Evolutionary conservation across 2,329 filamentous ascomycete species (phyloP).

Genomic region (Cylindrodendrum hubeiense): DNA sequence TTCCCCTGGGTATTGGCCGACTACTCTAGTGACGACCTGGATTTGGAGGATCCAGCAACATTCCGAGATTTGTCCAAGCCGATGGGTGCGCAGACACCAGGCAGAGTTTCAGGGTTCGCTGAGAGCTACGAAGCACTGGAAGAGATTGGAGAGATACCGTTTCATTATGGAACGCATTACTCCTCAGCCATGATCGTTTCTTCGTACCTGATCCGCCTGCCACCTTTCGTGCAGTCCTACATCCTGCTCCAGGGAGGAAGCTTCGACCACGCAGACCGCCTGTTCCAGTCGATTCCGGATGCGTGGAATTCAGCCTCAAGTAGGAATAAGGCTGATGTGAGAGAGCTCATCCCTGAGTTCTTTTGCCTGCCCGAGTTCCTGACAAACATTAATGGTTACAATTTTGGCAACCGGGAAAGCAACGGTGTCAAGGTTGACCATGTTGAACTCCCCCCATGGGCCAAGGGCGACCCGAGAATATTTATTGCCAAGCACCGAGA

Average conservation of each 20-base stretch:
- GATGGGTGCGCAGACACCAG: conserved; percentile 89
- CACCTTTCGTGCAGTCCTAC: conserved; percentile 97
- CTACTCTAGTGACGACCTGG: conserved; percentile 93
- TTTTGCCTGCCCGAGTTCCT: conserved; percentile 97
- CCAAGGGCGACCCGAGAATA: conserved; percentile 93
- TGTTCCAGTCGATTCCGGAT: conserved; percentile 93
- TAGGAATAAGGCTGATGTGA: conserved; percentile 92
- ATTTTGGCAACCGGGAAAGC: conserved; percentile 90
- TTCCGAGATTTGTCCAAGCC: conserved; percentile 95
- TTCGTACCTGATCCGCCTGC: conserved; percentile 93
- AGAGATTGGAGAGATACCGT: conserved; percentile 92
- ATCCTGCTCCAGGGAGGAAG: conserved; percentile 93
- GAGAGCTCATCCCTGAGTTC: conserved; percentile 96
- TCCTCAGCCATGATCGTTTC: conserved; percentile 99
- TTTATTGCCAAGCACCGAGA: conserved; percentile 98
- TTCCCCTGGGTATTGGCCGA: conserved; percentile 98
- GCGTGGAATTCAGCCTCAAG: conserved; percentile 92
- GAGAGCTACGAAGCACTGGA: conserved; percentile 89
- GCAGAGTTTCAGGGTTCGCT: conserved; percentile 82
- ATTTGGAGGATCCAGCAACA: conserved; percentile 84
- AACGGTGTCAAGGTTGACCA: conserved; percentile 84
- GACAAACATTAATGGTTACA: conserved; percentile 92
- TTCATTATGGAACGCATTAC: conserved; percentile 98
- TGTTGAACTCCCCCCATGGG: conserved; percentile 94
- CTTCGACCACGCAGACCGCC: conserved; percentile 94